Evolutionary conservation across 805 yeast genomes (phyloP).

Genomic region (Candida adriatica): DNA sequence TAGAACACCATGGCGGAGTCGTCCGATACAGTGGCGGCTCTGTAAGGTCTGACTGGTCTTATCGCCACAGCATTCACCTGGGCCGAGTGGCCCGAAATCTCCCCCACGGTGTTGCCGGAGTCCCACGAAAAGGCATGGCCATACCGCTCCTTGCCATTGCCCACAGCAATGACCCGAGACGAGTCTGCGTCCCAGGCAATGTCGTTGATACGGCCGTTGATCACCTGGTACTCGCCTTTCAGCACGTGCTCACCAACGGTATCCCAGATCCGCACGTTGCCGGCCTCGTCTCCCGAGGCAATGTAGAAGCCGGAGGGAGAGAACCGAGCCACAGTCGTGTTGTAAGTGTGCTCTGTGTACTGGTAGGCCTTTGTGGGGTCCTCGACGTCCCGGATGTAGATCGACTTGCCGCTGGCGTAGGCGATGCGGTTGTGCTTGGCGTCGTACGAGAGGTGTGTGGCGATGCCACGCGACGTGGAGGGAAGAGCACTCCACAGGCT

Average conservation of each 20-base stretch:
- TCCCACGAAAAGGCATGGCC: slow-evolving; percentile 94
- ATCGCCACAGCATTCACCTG: slow-evolving; percentile 79
- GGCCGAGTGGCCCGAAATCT: slow-evolving; percentile 86
- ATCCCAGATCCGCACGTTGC: slow-evolving; percentile 88
- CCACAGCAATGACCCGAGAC: slow-evolving; percentile 84
- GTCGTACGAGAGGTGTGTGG: slow-evolving; percentile 74
- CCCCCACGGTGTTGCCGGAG: slow-evolving; percentile 95
- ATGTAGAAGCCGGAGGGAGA: slow-evolving; percentile 86
- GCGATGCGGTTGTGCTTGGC: slow-evolving; percentile 60
- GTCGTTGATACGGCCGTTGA: slow-evolving; percentile 76
- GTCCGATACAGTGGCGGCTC: slow-evolving; percentile 90
- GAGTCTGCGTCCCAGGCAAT: slow-evolving; percentile 91
- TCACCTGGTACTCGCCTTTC: slow-evolving; percentile 75
- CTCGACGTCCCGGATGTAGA: slow-evolving; percentile 60
- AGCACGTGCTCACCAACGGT: slow-evolving; percentile 43
- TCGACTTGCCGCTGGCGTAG: slow-evolving; percentile 76
- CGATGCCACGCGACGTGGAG: slow-evolving; percentile 59
- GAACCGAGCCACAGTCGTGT: slow-evolving; percentile 79
- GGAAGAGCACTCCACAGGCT: slow-evolving; percentile 72
- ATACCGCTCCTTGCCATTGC: slow-evolving; percentile 84
- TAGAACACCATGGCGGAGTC: slow-evolving; percentile 80
- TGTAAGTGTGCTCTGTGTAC: slow-evolving; percentile 61
- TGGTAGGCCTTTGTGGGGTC: slow-evolving; percentile 50
- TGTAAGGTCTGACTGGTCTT: slow-evolving; percentile 76
- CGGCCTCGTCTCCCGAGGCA: slow-evolving; percentile 90